Evolutionary conservation across 2,329 filamentous ascomycete species (phyloP).

Genomic region (Dactylellina drechsleri): DNA sequence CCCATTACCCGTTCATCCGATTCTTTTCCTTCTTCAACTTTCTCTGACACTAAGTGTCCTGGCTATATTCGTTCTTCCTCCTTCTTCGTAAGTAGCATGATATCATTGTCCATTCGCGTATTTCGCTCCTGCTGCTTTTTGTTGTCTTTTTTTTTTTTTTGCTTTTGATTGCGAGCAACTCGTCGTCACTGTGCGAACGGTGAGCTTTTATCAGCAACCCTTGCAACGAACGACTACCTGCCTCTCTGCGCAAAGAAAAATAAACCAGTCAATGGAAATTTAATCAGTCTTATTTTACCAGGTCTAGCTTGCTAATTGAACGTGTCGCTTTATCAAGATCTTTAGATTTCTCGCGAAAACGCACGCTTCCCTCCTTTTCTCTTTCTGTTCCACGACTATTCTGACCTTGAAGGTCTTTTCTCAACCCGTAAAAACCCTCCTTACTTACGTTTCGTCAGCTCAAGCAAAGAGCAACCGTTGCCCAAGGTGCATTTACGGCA

Average conservation of each 20-base stretch:
- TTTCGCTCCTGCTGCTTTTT: constrained; percentile 11
- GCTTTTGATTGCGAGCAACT: constrained; percentile 36
- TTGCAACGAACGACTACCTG: constrained; percentile 7
- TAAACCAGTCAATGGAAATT: neutral
- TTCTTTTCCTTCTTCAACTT: constrained; percentile 29
- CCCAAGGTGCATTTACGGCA: constrained; percentile 19
- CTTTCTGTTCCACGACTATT: constrained; percentile 16
- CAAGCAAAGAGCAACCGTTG: constrained; percentile 9
- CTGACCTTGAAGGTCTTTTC: constrained; percentile 44
- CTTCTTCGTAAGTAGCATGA: constrained; percentile 47
- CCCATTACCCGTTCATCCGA: constrained; percentile 30
- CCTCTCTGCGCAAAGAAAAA: too few species aligned
- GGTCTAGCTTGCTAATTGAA: constrained; percentile 26
- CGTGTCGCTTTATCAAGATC: constrained; percentile 29
- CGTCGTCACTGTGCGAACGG: neutral
- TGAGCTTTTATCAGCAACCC: constrained; percentile 24
- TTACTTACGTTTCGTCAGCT: constrained; percentile 3
- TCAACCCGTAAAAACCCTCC: constrained; percentile 11
- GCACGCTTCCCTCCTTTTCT: constrained; percentile 17
- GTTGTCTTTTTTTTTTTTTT: constrained; percentile 24
- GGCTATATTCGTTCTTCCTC: constrained; percentile 47
- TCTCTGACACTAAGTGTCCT: constrained; percentile 44
- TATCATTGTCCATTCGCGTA: constrained; percentile 35
- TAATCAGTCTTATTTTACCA: constrained; percentile 1
- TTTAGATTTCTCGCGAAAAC: constrained; percentile 27